Percentiles rank a stretch among this genome's conserved stretches.
Evolutionary conservation across 208 protist genomes (phyloP).

Genomic region (Wallacemonas sp.): DNA sequence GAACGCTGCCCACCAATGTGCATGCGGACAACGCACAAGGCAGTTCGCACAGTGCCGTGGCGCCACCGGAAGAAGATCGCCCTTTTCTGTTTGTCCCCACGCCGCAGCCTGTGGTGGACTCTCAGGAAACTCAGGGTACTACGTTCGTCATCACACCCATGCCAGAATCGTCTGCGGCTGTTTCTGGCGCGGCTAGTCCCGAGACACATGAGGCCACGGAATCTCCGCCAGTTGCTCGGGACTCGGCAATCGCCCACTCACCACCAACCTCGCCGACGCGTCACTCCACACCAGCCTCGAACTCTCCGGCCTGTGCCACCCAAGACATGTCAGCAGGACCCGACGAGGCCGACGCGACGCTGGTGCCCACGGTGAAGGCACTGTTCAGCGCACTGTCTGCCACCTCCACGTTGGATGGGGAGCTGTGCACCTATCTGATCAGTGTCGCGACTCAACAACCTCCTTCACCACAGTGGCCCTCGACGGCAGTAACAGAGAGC

Average conservation of each 20-base stretch:
- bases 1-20: too few species aligned
- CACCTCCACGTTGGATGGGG: not conserved
- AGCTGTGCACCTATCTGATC: conserved; percentile 1
- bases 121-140: not conserved
- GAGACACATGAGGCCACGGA: too few species aligned
- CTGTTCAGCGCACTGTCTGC: too few species aligned
- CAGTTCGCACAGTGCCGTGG: not conserved
- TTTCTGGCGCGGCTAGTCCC: not conserved
- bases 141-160: not conserved
- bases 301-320: too few species aligned
- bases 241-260: too few species aligned
- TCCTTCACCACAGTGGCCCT: not conserved
- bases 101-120: not conserved
- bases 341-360: too few species aligned
- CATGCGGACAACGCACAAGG: not conserved
- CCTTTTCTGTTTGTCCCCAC: not conserved
- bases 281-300: too few species aligned
- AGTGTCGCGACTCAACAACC: not conserved
- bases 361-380: too few species aligned
- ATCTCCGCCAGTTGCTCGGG: too few species aligned
- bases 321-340: too few species aligned
- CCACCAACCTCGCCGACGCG: too few species aligned
- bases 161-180: not conserved
- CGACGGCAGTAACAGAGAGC: not conserved
- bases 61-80: not conserved